Conservation (phyloP, 371 early-diverging fungal species). For the Thermomucor indicae-seudaticae region DNA sequence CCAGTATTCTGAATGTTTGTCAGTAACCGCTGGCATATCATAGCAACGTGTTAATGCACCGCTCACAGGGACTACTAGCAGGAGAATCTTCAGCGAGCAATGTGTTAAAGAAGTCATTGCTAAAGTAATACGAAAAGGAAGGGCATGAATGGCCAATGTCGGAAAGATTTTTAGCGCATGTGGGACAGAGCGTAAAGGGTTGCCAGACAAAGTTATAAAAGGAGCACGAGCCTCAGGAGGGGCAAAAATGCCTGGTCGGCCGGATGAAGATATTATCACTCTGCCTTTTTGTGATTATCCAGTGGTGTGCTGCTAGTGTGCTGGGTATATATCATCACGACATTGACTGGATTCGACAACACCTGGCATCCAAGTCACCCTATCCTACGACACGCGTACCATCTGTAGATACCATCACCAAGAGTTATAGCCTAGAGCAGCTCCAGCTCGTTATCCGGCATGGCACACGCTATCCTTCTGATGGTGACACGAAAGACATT, state of each 20-base stretch:
- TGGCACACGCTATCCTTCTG: slow-evolving; percentile 24
- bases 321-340: background rate
- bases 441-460: slow-evolving; percentile 26
- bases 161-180: too few relatives aligned
- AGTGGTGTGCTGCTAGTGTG: background rate
- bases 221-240: background rate
- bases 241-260: slow-evolving; percentile 25
- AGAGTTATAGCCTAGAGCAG: slow-evolving; percentile 8
- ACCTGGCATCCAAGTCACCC: background rate
- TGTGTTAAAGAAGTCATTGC: too few relatives aligned
- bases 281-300: too few relatives aligned
- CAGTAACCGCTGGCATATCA: slow-evolving; percentile 6
- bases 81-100: too few relatives aligned
- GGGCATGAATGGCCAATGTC: too few relatives aligned
- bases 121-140: too few relatives aligned
- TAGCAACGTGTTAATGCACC: background rate
- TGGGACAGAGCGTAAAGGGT: too few relatives aligned
- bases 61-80: background rate
- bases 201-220: too few relatives aligned
- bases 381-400: background rate
- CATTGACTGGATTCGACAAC: slow-evolving; percentile 3
- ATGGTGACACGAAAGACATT: slow-evolving; percentile 12
- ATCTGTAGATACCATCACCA: background rate
- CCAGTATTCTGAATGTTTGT: slow-evolving; percentile 24
- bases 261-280: too few relatives aligned